Conservation (phyloP, 768 basidiomycete species). For the Exidia glandulosa region DNA sequence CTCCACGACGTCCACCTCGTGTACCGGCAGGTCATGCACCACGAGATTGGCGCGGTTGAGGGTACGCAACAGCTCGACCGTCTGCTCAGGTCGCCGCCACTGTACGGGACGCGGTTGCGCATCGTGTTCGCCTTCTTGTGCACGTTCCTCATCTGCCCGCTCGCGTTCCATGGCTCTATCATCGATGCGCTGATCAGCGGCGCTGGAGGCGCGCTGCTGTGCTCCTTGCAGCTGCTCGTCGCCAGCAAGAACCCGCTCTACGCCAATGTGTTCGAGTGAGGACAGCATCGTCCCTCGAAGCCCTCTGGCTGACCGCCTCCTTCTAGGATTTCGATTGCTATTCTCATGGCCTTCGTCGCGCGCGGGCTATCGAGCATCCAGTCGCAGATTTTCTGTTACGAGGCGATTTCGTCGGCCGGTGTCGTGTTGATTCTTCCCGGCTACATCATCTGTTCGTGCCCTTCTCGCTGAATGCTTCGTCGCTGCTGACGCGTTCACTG, state of each 20-base stretch:
- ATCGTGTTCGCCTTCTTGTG: conserved; percentile 68
- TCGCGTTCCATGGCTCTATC: conserved; percentile 72
- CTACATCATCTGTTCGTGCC: conserved; percentile 60
- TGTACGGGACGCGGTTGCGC: conserved; percentile 56
- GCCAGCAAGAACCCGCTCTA: conserved; percentile 82
- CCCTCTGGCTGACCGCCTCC: not conserved
- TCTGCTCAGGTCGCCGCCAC: conserved; percentile 50
- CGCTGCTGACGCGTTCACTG: not conserved
- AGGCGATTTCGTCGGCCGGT: conserved; percentile 79
- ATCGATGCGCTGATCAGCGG: conserved; percentile 80
- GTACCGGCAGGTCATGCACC: conserved; percentile 80
- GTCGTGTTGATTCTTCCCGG: conserved; percentile 87
- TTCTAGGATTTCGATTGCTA: conserved; percentile 68
- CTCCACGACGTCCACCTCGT: conserved; percentile 74
- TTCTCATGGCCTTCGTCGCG: conserved; percentile 74
- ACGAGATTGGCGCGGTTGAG: conserved; percentile 60
- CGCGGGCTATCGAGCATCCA: conserved; percentile 68
- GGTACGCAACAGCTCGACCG: conserved; percentile 58
- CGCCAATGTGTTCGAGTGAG: conserved; percentile 93
- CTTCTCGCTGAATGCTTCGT: not conserved
- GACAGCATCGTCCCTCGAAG: conserved; percentile 3
- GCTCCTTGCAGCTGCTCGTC: conserved; percentile 71
- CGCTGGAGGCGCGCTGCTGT: conserved; percentile 43
- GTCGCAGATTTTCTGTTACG: conserved; percentile 75
- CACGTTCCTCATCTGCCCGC: conserved; percentile 70